Evolutionary conservation across 306 rosid species (phyloP), one percentile per base, ranked within the genome.

Genomic region (Cucumis hystrix): DNA sequence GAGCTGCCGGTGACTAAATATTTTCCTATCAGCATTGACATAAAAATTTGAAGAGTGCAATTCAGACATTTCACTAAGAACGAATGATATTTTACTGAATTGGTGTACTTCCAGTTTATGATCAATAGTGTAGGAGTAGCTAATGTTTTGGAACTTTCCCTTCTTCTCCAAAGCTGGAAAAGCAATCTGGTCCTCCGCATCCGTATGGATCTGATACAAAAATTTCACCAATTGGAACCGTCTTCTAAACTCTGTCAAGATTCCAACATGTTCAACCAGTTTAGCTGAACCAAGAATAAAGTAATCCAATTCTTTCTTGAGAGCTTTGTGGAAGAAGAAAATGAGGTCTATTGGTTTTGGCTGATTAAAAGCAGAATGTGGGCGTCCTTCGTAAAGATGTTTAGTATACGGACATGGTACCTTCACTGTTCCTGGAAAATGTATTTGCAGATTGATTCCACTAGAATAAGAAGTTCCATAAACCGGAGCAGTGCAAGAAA

Each of bases 161-260:
- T 79, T 95, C 74, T 87, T 86, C 92, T 95, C 98, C 84, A 95
- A 85, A 20, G 97, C 98, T 60, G 97, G 98, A 83, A 95, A 95
- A n/a, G 88, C 98, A 69, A 95, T 85, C 83, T 90, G 89, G 63
- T 95, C 98, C 83, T 95, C 98, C 18, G 97, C 96, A 75, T 95
- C 96, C 49, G 89, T 89, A 77, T 92, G 98, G 72, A 92, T 87
- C 86, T 87, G 97, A 80, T 85, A 85, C 30, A 95, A 85, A 88
- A 86, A 85, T 79, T 63, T 79, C 58, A 95, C 81, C 80, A 95
- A 89, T 58, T 78, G 75, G 84, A 92, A 95, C 45, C 97, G 84
- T 74, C 56, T 86, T 23, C 55, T 65, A 83, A 95, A 92, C 66
- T 90, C 93, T 79, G 76, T 18, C 6, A 95, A 83, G 80, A 85